Evolutionary conservation across 2,329 filamentous ascomycete species (phyloP).

Genomic region (Penicillium concentricum): DNA sequence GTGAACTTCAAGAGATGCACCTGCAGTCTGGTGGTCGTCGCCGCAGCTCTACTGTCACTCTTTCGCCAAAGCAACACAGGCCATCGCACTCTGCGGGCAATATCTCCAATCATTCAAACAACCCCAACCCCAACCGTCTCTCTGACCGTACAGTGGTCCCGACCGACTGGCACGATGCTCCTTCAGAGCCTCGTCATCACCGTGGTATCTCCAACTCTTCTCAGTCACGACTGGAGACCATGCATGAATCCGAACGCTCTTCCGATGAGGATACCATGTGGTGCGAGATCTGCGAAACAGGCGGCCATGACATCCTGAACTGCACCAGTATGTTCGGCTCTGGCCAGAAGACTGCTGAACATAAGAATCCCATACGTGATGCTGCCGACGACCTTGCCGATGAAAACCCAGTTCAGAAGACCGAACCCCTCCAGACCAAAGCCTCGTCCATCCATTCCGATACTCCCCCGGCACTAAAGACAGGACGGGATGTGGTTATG

Average conservation of each 20-base stretch:
- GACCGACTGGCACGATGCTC: slow-evolving; percentile 40
- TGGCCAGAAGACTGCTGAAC: slow-evolving; percentile 21
- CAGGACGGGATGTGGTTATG: slow-evolving; percentile 42
- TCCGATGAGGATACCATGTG: slow-evolving; percentile 75
- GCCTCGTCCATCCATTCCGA: slow-evolving; percentile 17
- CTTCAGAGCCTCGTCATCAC: slow-evolving; percentile 26
- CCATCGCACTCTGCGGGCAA: slow-evolving; percentile 29
- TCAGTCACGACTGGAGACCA: slow-evolving; percentile 37
- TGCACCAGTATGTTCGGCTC: slow-evolving; percentile 83
- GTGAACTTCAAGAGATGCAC: slow-evolving; percentile 60
- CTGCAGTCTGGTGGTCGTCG: slow-evolving; percentile 26
- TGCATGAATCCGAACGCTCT: slow-evolving; percentile 47
- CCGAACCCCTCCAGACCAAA: slow-evolving; percentile 7
- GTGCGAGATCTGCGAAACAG: slow-evolving; percentile 94
- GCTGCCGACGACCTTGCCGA: slow-evolving; percentile 10
- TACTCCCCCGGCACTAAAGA: slow-evolving; percentile 33
- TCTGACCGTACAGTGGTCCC: slow-evolving; percentile 46
- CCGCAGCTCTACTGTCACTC: slow-evolving; percentile 39
- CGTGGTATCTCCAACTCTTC: slow-evolving; percentile 29
- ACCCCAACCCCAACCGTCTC: slow-evolving; percentile 39
- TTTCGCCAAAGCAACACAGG: slow-evolving; percentile 36
- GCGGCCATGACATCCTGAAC: slow-evolving; percentile 88
- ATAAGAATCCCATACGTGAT: slow-evolving; percentile 12
- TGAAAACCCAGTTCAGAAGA: slow-evolving; percentile 16
- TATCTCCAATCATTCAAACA: slow-evolving; percentile 21